Conservation (phyloP, 345 rosid species). For the Rhodamnia rubescens region DNA sequence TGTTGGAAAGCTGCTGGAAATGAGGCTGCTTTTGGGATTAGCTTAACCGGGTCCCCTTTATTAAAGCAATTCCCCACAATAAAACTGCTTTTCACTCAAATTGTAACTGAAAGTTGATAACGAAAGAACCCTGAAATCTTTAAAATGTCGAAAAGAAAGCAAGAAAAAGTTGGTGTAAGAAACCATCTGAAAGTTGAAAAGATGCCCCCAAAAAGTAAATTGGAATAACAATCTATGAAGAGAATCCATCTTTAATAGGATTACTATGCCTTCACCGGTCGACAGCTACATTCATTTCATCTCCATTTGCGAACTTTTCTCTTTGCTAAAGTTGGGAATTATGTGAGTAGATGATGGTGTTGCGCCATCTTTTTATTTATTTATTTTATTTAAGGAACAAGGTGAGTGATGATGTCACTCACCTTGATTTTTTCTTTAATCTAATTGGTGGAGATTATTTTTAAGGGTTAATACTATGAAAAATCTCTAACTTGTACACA, state of each 20-base stretch:
- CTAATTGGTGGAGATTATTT: neutral
- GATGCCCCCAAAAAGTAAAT: conserved; percentile 13
- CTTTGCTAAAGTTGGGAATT: neutral
- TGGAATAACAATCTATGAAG: neutral
- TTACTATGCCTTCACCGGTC: neutral
- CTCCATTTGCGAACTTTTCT: neutral
- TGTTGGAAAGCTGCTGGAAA: conserved; percentile 8
- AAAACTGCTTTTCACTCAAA: conserved; percentile 23
- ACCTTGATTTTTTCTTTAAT: neutral
- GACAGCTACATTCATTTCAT: neutral
- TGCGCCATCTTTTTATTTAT: neutral
- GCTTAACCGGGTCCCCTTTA: conserved; percentile 12
- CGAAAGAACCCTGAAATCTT: neutral
- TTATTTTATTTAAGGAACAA: neutral
- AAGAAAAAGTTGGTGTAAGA: conserved; percentile 1
- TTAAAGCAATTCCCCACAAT: conserved; percentile 15
- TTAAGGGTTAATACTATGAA: neutral
- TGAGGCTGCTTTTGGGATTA: conserved; percentile 19
- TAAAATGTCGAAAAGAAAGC: neutral
- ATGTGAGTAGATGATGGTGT: neutral
- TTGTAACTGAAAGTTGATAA: conserved; percentile 9
- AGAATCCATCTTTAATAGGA: neutral
- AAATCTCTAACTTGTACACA: too few relatives aligned
- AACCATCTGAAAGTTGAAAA: conserved; percentile 12
- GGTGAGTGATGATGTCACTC: neutral